Base-by-base conservation (phyloP, 371 early-diverging fungal species). In the Actinomortierella wolfii region DNA sequence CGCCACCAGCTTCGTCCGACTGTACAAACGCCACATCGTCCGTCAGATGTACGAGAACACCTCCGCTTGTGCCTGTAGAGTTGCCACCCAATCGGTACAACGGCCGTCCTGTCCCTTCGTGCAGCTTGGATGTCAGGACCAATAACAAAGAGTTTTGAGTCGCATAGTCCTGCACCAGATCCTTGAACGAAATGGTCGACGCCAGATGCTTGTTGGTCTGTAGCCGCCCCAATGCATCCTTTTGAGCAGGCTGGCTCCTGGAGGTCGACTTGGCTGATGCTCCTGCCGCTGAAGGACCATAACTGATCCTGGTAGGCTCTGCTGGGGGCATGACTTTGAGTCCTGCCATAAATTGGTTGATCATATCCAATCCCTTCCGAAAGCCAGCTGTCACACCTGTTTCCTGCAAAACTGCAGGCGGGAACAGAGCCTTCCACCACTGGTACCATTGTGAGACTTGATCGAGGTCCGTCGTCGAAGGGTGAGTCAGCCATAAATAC, bases 361-460 rank as follows among this genome's bases (percentile, higher is more conserved):
- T 90, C 79, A 89, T 80, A 43, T 91, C 92, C 42, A 93, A 62
- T 17, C 86, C 93, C 28, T 83, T 81, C 44, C 83, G 71, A 79
- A 89, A 89, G 9, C 83, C 81, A n/a, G 47, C 34, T 13, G 66
- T 58, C 0, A 71, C 63, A 0, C 61, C 73, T 2, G 66, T 53
- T 46, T 76, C 73, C 63, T 78, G 76, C 21, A 61, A 54, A 1
- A 90, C 76, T 7, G 56, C 50, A 43, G 78, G 76, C 39, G 83
- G 80, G 69, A 92, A 90, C 0, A 84, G 68, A 18, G 78, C 69
- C 52, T 87, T 87, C 94, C 94, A 94, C 79, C 83, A 86, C 20
- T 73, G 52, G 67, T 90, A 94, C 94, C 95, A 93, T 45, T 82
- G 77, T n/a, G 80, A 68, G 9, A 93, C 79, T 61, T 93, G 87